Evolutionary conservation across 441 rosid genomes (phyloP).

Genomic region (Syzygium syzygioides): DNA sequence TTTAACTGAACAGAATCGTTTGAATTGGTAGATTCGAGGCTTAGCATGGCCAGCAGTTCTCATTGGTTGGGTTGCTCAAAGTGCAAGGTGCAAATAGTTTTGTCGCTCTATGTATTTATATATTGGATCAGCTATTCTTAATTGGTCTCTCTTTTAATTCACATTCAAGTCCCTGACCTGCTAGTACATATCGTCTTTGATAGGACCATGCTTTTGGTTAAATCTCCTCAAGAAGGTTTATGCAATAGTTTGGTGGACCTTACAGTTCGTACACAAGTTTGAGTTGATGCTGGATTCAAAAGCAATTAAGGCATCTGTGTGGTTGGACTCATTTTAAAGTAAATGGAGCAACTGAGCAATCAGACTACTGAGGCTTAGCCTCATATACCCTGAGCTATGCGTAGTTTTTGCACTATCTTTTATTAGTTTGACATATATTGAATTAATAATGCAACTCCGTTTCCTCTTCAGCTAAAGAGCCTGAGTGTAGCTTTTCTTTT

Average conservation of each 20-base stretch:
- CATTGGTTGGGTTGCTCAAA: slow-evolving; percentile 77
- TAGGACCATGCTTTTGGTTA: background rate
- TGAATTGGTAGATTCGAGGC: slow-evolving; percentile 39
- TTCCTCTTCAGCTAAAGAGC: background rate
- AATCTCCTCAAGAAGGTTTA: background rate
- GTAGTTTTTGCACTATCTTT: background rate
- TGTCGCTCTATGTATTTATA: background rate
- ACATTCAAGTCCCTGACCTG: background rate
- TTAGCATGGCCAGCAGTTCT: slow-evolving; percentile 59
- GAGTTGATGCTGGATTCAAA: background rate
- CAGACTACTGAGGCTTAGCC: background rate
- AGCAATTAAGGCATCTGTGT: background rate
- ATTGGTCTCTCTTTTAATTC: background rate
- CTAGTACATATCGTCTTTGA: background rate
- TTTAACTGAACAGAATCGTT: background rate
- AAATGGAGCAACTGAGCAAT: background rate
- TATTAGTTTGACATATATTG: background rate
- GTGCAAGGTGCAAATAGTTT: slow-evolving; percentile 52
- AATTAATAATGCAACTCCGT: background rate
- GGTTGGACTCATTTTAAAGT: background rate
- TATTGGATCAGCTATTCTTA: background rate
- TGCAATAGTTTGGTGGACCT: background rate
- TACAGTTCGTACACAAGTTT: background rate
- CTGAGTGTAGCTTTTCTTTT: background rate
- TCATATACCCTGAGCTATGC: background rate